Base-by-base conservation (phyloP, 2,329 filamentous ascomycete species). In the Fusarium secorum region DNA sequence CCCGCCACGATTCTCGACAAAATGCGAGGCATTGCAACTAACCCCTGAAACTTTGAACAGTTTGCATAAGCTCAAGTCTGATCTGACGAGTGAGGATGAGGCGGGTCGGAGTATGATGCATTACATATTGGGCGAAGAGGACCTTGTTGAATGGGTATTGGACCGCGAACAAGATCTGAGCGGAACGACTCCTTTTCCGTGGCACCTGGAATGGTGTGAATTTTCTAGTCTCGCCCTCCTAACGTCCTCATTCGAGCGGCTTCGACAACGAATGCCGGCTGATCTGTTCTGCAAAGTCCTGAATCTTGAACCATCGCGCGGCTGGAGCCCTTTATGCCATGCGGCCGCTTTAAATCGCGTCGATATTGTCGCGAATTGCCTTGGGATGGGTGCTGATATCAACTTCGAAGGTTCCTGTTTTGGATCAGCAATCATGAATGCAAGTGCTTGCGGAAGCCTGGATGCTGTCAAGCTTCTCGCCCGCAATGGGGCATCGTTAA, bases 291-390 rank as follows among this genome's bases (percentile, higher is more conserved):
- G 4, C 5, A 32, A 3, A 17, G 17, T 61, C 3, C 26, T 63
- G 18, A 71, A 72, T n/a, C 52, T 71, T 4, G 60, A 69, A 1
- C 65, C 64, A 14, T 30, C 26, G 3, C 41, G 48, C 1, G 68
- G 65, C 2, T 70, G 70, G 68, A 72, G 68, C 3, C 66, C 61
- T 11, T 6, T 72, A 2, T 72, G 61, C 6, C 48, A 24, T 2
- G 66, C 66, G 20, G 62, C 66, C 1, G 42, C 48, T 3, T 36
- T 20, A 2, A 24, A 48, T 11, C 17, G 28, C 1, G 6, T 46
- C 17, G 45, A 48, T 11, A n/a, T 60, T 2, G 11, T 72, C 5
- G 48, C 32, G 3, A 73, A 63, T 1, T 72, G 62, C 4, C 14
- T 70, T 0, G n/a, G 22, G 4, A 52, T 67, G 32, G 61, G 62